phyloP scores from a whole-genome alignment of 257 asterid species.

The Nicotiana otophora region DNA sequence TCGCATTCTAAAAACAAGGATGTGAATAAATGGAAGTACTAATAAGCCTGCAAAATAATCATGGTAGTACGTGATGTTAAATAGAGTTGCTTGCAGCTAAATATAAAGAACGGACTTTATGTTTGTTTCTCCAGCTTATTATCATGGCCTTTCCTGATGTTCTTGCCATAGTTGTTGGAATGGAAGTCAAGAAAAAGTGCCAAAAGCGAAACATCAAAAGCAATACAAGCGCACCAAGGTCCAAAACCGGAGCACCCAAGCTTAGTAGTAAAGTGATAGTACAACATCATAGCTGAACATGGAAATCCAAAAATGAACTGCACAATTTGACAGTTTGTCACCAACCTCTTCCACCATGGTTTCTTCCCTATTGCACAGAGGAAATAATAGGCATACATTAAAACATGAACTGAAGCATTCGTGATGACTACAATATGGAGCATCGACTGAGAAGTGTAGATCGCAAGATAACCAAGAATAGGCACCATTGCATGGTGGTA shows the following conservation, averaged over 20 bases:
- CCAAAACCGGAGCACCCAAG: slow-evolving; percentile 67
- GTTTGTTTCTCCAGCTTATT: neutral
- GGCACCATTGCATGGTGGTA: slow-evolving; percentile 85
- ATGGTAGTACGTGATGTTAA: neutral
- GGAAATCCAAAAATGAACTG: slow-evolving; percentile 71
- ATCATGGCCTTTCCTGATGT: neutral
- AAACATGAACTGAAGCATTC: slow-evolving; percentile 75
- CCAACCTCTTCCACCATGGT: slow-evolving; percentile 77
- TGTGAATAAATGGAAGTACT: neutral
- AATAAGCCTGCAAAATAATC: neutral
- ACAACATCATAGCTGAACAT: slow-evolving; percentile 65
- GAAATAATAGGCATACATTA: slow-evolving; percentile 76
- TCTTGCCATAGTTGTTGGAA: slow-evolving; percentile 49
- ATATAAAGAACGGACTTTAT: neutral
- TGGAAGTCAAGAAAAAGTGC: slow-evolving; percentile 59
- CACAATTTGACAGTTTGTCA: slow-evolving; percentile 64
- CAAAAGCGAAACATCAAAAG: slow-evolving; percentile 61
- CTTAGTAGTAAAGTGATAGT: slow-evolving; percentile 46
- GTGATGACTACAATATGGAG: slow-evolving; percentile 74
- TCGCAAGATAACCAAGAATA: slow-evolving; percentile 61
- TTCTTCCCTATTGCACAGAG: slow-evolving; percentile 47
- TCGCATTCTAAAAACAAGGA: neutral
- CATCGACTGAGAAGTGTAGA: slow-evolving; percentile 47
- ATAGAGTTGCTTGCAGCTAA: neutral
- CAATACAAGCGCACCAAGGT: slow-evolving; percentile 71